phyloP scores from a whole-genome alignment of 768 basidiomycete species.

The Termitomyces sp. region DNA sequence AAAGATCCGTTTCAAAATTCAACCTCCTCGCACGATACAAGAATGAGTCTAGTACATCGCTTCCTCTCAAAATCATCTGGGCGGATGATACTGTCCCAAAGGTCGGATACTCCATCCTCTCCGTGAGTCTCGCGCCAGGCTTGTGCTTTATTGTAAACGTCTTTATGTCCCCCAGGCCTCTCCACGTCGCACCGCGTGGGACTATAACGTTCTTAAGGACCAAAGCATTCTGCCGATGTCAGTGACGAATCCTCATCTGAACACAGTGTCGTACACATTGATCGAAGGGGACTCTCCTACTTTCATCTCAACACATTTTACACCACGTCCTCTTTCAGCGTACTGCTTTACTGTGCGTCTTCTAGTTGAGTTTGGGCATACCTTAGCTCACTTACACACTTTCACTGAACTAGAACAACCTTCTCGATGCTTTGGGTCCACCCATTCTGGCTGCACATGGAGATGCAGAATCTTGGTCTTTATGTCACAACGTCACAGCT shows the following conservation, averaged over 20 bases:
- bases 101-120: conserved; percentile 9
- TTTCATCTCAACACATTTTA: conserved; percentile 9
- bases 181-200: background rate
- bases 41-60: background rate
- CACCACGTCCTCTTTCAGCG: background rate
- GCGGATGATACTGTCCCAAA: conserved; percentile 3
- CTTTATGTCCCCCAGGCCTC: background rate
- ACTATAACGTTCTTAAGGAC: conserved; percentile 3
- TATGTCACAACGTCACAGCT: conserved; percentile 2
- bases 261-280: conserved; percentile 8
- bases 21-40: conserved; percentile 9
- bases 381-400: background rate
- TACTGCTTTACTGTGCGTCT: conserved; percentile 11
- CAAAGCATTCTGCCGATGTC: conserved; percentile 8
- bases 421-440: conserved; percentile 3
- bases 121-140: background rate
- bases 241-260: background rate
- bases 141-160: background rate
- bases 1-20: conserved; percentile 3
- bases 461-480: background rate
- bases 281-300: conserved; percentile 8
- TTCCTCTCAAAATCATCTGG: conserved; percentile 9
- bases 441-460: background rate
- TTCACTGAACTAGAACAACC: conserved; percentile 1
- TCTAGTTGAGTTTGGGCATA: background rate